These are phyloP conservation scores for Lasiosphaeriaceae sp. DNA, from an alignment of 495 filamentous ascomycete species.

Conservation along the genomic window DNA sequence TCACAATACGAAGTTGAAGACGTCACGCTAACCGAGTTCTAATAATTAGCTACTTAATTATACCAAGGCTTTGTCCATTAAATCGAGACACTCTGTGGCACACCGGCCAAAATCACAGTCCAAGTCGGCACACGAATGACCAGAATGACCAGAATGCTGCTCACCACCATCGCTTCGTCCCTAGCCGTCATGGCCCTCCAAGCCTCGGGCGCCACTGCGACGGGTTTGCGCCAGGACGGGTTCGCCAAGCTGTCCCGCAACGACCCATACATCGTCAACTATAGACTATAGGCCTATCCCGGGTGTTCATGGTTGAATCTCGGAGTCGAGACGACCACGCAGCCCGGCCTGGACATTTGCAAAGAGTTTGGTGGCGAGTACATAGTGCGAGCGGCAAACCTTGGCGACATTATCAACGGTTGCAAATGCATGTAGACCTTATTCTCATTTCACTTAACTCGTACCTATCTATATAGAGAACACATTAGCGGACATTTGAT, in stretches of 20 bases:
- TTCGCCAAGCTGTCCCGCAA: not conserved
- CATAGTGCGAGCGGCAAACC: not conserved
- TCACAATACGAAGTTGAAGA: no score
- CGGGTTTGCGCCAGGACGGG: not conserved
- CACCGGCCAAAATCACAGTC: not conserved
- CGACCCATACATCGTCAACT: not conserved
- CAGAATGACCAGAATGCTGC: not conserved
- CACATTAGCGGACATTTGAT: no score
- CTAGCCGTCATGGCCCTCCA: not conserved
- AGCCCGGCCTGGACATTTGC: not conserved
- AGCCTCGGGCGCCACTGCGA: not conserved
- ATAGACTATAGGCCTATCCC: not conserved
- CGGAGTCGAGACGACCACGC: not conserved
- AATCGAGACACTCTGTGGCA: no score
- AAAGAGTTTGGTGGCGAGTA: not conserved
- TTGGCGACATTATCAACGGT: not conserved
- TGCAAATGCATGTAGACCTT: not conserved
- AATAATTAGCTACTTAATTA: no score
- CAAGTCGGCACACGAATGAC: not conserved
- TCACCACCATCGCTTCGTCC: not conserved
- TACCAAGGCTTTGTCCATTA: no score
- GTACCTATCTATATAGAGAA: no score
- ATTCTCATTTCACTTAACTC: no score
- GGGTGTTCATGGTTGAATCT: not conserved
- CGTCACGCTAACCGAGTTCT: no score